These are phyloP conservation scores for Apophysomyces trapeziformis DNA, from an alignment of 371 early-diverging fungal genomes.

Conservation along the genomic window DNA sequence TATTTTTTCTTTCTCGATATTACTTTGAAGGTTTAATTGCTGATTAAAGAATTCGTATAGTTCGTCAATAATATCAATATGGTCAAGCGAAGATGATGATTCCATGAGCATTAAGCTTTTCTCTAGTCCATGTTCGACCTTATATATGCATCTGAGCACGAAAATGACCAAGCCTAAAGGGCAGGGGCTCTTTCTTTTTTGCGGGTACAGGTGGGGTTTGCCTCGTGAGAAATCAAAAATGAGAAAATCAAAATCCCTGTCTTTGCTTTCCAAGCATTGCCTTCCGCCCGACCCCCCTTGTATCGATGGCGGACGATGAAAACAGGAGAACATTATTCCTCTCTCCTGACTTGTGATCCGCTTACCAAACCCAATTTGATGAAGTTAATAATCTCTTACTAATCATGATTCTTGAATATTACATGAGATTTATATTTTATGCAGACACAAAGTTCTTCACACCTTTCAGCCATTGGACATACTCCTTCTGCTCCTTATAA, in stretches of 20 bases:
- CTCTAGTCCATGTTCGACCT: neutral
- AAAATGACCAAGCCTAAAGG: neutral
- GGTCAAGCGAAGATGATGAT: constrained; percentile 12
- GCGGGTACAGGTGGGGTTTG: neutral
- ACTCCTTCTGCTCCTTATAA: constrained; percentile 95
- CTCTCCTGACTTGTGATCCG: constrained; percentile 7
- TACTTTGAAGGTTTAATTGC: neutral
- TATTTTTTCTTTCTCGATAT: neutral
- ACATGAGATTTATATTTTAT: constrained; percentile 34
- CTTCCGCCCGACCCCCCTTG: neutral
- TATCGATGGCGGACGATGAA: constrained; percentile 1
- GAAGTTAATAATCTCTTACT: neutral
- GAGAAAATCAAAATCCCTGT: constrained; percentile 3
- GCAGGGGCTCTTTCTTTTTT: too few species aligned
- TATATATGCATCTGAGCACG: constrained; percentile 7
- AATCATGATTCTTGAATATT: neutral
- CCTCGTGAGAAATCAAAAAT: neutral
- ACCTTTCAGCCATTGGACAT: constrained; percentile 82
- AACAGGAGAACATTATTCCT: neutral
- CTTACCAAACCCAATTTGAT: neutral
- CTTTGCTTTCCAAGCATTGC: too few species aligned
- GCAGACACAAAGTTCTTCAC: constrained; percentile 81
- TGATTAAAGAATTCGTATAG: constrained; percentile 29
- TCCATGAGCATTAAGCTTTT: neutral
- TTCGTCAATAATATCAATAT: constrained; percentile 32